phyloP scores from a whole-genome alignment of 352 stramenopile genomes.

The Pythium phragmitis region DNA sequence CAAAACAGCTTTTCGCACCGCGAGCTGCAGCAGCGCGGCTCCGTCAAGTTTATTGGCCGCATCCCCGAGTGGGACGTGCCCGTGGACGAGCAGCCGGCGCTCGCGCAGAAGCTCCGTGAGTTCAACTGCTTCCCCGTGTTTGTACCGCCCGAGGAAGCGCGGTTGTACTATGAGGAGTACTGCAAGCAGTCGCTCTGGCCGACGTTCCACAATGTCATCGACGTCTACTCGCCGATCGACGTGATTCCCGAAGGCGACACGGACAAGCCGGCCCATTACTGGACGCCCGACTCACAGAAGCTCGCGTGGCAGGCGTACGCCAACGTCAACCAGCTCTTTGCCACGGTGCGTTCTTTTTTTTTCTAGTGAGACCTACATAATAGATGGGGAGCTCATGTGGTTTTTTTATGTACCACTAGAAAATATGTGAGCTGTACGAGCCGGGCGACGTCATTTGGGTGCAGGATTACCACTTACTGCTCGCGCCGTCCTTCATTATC shows the following conservation, averaged over 20 bases:
- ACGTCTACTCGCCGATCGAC: slow-evolving; percentile 81
- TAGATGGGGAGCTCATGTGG: slow-evolving; percentile 18
- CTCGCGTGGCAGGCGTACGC: slow-evolving; percentile 92
- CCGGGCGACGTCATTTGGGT: slow-evolving; percentile 94
- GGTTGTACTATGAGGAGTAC: slow-evolving; percentile 90
- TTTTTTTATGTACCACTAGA: slow-evolving; percentile 24
- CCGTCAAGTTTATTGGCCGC: slow-evolving; percentile 75
- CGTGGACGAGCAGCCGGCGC: slow-evolving; percentile 45
- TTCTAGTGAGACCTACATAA: slow-evolving; percentile 45
- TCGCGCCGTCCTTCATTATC: slow-evolving; percentile 96
- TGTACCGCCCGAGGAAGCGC: slow-evolving; percentile 46
- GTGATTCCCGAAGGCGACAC: slow-evolving; percentile 46
- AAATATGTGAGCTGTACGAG: slow-evolving; percentile 76
- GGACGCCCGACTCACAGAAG: slow-evolving; percentile 69
- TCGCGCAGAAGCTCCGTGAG: slow-evolving; percentile 45
- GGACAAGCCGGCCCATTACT: slow-evolving; percentile 39
- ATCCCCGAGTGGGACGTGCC: slow-evolving; percentile 55
- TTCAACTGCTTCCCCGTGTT: slow-evolving; percentile 77
- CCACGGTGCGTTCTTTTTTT: slow-evolving; percentile 25
- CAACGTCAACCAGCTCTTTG: slow-evolving; percentile 95
- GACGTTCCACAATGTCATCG: slow-evolving; percentile 96
- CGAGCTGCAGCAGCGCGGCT: slow-evolving; percentile 59
- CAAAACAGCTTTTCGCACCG: slow-evolving; percentile 75
- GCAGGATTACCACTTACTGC: slow-evolving; percentile 97
- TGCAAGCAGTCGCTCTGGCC: slow-evolving; percentile 97